Evolutionary conservation across 2,329 filamentous ascomycete genomes (phyloP), one percentile per base, ranked within the genome.

Genomic region (Xylaria sp.): DNA sequence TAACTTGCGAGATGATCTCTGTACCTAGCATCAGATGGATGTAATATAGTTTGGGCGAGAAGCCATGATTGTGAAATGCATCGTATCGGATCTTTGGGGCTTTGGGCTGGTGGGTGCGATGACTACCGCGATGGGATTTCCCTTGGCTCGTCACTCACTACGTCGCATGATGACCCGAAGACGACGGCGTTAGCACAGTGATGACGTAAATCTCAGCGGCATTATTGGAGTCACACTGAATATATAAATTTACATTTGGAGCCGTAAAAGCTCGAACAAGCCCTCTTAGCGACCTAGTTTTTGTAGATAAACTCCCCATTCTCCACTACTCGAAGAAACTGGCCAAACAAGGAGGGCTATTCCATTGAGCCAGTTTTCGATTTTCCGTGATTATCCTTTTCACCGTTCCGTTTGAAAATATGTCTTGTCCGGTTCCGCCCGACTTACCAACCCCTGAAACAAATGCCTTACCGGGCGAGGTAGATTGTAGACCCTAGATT

Each of bases 211-310:
- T 17, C 15, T 17, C 31, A 4, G 23, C 41, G 15, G 13, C 15
- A 46, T 27, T 17, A 25, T 41, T 38, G 2, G 4, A 31, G n/a
- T 31, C 31, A 27, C 37, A 46, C 35, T n/a, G 13, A 17, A 37
- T 49, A 17, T 29, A 21, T 60, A 49, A 8, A 58, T 52, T 25
- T 44, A 49, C 51, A 59, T 10, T 33, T 21, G 38, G 15, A 21
- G 17, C 5, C 25, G 13, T 29, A 1, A 37, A 48, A n/a, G 15
- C 10, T 35, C 23, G 8, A 51, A 25, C 17, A 38, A 21, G 29
- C 1, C 35, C 3, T 21, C 3, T 8, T 19, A n/a, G 9, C 31
- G 23, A 35, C 31, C 17, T 15, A 11, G 11, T 46, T 53, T 10
- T 17, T 46, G n/a, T n/a, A n/a, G n/a, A n/a, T n/a, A n/a, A n/a